Percentiles rank a stretch among this genome's conserved stretches.
Evolutionary conservation across 1,284 basidiomycete species (phyloP).

Genomic region (Moesziomyces aphidis): DNA sequence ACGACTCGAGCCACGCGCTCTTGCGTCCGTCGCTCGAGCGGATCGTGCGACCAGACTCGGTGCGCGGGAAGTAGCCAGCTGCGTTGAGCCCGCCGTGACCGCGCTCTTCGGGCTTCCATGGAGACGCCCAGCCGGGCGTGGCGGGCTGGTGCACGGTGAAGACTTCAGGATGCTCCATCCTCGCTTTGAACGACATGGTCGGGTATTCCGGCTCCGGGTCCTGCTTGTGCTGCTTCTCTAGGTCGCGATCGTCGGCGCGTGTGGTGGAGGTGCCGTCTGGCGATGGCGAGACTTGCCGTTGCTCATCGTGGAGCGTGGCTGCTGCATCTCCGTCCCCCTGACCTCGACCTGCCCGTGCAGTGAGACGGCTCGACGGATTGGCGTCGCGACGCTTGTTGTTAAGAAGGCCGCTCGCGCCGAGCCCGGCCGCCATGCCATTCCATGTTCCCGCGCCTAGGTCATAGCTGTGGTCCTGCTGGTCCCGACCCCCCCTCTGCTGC

Average conservation of each 20-base stretch:
- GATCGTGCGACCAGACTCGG: constrained; percentile 40
- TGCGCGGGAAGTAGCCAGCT: constrained; percentile 53
- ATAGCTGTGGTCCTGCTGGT: constrained; percentile 25
- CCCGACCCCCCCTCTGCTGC: constrained; percentile 25
- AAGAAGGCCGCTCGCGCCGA: constrained; percentile 48
- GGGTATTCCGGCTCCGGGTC: constrained; percentile 33
- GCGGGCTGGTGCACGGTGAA: constrained; percentile 60
- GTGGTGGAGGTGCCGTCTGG: constrained; percentile 40
- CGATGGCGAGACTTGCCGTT: constrained; percentile 33
- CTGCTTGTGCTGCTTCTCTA: constrained; percentile 33
- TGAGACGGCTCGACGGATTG: constrained; percentile 6
- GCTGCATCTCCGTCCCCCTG: constrained; percentile 1
- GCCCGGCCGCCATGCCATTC: constrained; percentile 34
- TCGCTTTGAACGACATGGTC: constrained; percentile 45
- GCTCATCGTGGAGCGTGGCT: constrained; percentile 11
- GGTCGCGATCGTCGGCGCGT: constrained; percentile 26
- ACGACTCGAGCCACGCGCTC: constrained; percentile 41
- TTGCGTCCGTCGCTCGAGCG: constrained; percentile 22
- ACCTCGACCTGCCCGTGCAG: constrained; percentile 1
- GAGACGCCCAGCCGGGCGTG: constrained; percentile 62
- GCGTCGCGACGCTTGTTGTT: constrained; percentile 22
- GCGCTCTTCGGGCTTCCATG: constrained; percentile 59
- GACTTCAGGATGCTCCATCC: constrained; percentile 44
- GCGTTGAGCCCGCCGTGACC: constrained; percentile 38
- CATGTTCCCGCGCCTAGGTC: constrained; percentile 29